Conservation (phyloP, 2,329 filamentous ascomycete genomes). For the Paraphaeosphaeria sporulosa region DNA sequence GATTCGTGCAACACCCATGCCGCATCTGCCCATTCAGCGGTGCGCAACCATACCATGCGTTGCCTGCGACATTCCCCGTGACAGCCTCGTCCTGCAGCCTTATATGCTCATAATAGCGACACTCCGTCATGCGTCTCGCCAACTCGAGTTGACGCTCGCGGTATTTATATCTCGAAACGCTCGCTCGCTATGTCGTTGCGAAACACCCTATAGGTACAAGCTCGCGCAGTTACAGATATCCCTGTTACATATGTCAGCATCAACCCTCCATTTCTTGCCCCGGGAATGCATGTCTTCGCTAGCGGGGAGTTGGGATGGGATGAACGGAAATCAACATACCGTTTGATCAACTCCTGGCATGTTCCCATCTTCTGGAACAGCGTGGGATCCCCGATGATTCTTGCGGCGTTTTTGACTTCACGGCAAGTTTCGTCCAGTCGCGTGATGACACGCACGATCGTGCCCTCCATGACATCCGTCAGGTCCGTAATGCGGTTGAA, state of each 20-base stretch:
- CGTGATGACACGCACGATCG: slow-evolving; percentile 94
- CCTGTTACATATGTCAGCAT: slow-evolving; percentile 39
- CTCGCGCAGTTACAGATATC: slow-evolving; percentile 52
- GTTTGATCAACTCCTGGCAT: slow-evolving; percentile 96
- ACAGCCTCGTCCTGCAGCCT: slow-evolving; percentile 4
- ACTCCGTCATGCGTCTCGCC: slow-evolving; percentile 7
- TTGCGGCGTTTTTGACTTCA: slow-evolving; percentile 95
- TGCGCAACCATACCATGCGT: neutral
- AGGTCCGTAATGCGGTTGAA: slow-evolving; percentile 97
- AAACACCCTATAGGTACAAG: slow-evolving; percentile 45
- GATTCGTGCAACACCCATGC: slow-evolving; percentile 6
- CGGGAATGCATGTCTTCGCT: slow-evolving; percentile 12
- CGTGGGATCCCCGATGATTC: slow-evolving; percentile 92
- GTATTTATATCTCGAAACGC: slow-evolving; percentile 4
- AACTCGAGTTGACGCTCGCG: slow-evolving; percentile 1
- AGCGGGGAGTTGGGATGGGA: neutral
- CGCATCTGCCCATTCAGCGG: neutral
- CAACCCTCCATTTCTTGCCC: slow-evolving; percentile 8
- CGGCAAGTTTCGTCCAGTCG: slow-evolving; percentile 93
- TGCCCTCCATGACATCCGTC: slow-evolving; percentile 96
- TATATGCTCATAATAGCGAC: slow-evolving; percentile 1
- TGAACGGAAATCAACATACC: slow-evolving; percentile 70
- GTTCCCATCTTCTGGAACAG: slow-evolving; percentile 96
- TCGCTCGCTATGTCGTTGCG: slow-evolving; percentile 10
- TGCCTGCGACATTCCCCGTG: neutral